phyloP scores from a whole-genome alignment of 164 flowering plant genomes.

The Magnolia officinalis region DNA sequence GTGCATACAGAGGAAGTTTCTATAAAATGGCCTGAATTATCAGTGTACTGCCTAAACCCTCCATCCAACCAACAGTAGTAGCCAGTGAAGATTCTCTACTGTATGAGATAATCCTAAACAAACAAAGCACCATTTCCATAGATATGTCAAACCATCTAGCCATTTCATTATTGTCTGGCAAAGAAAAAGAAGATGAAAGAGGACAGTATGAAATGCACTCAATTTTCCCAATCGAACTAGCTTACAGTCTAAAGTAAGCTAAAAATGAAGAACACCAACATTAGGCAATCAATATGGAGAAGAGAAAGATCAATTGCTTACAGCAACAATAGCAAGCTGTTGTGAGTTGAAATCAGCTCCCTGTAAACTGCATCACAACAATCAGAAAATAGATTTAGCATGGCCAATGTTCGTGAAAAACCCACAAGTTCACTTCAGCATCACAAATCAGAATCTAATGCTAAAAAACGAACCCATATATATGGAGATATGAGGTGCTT shows the following conservation, averaged over 20 bases:
- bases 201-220: neutral
- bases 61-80: too few relatives aligned
- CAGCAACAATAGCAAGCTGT: slow-evolving; percentile 90
- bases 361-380: slow-evolving; percentile 47
- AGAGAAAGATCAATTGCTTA: slow-evolving; percentile 33
- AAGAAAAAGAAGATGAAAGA: neutral
- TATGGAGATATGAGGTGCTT: slow-evolving; percentile 68
- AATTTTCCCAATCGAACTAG: neutral
- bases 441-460: neutral
- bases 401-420: neutral
- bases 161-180: neutral
- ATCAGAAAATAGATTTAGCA: neutral
- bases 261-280: neutral
- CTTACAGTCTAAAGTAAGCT: neutral
- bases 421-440: neutral
- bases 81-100: too few relatives aligned
- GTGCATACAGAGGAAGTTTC: too few relatives aligned
- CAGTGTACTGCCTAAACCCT: too few relatives aligned
- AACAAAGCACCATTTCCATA: neutral
- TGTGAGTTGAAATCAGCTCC: slow-evolving; percentile 58
- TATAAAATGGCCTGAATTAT: too few relatives aligned
- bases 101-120: too few relatives aligned
- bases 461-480: slow-evolving; percentile 66
- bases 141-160: neutral
- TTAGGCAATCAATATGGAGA: neutral